Conservation (phyloP, 805 yeast genomes). For the Starmera amethionina region DNA sequence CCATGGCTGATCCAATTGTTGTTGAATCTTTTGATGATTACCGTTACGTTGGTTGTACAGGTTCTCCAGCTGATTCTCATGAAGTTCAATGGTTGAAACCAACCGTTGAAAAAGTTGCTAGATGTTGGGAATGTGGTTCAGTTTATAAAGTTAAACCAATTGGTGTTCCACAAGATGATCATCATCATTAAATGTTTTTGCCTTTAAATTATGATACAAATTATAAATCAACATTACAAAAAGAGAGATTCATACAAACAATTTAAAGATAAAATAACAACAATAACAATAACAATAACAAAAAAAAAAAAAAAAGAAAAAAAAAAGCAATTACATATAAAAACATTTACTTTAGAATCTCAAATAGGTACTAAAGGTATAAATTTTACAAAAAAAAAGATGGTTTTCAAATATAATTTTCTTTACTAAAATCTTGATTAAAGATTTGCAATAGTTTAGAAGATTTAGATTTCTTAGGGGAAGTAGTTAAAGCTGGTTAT, state of each 20-base stretch:
- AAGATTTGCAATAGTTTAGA: no score
- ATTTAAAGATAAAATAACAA: not conserved
- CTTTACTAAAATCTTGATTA: no score
- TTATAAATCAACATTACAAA: not conserved
- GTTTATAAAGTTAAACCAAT: slow-evolving; percentile 83
- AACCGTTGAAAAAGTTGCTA: slow-evolving; percentile 68
- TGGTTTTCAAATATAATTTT: no score
- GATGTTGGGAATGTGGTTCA: slow-evolving; percentile 99
- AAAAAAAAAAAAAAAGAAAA: not conserved
- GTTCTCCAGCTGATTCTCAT: slow-evolving; percentile 90
- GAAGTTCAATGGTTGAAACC: slow-evolving; percentile 89
- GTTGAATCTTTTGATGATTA: slow-evolving; percentile 86
- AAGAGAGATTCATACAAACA: not conserved
- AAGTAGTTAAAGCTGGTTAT: no score
- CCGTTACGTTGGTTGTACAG: slow-evolving; percentile 97
- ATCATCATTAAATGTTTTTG: slow-evolving; percentile 15
- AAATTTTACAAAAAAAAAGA: no score
- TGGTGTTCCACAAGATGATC: slow-evolving; percentile 66
- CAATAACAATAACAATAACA: not conserved
- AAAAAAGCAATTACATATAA: no score
- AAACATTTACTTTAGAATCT: no score
- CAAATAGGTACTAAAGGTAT: no score
- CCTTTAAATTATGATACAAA: not conserved
- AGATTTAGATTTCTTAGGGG: no score
- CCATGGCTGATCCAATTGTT: slow-evolving; percentile 79